Conservation (phyloP, 306 rosid genomes). For the Cyamopsis tetragonoloba region DNA sequence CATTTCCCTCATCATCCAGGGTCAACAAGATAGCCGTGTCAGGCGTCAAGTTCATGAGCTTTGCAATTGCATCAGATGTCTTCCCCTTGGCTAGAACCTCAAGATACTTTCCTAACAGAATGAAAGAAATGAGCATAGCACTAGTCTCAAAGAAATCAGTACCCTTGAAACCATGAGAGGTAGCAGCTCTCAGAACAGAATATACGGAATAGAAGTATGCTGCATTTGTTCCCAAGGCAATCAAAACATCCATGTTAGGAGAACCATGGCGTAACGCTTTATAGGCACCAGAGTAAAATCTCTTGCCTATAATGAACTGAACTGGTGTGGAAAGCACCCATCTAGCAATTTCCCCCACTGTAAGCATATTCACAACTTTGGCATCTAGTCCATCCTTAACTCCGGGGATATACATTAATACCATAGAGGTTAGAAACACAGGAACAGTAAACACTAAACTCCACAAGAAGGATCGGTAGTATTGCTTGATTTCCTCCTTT, state of each 20-base stretch:
- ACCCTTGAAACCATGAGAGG: constrained; percentile 46
- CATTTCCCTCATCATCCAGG: constrained; percentile 47
- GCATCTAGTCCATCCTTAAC: constrained; percentile 40
- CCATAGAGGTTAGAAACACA: constrained; percentile 71
- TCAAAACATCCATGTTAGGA: constrained; percentile 77
- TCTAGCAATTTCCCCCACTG: constrained; percentile 46
- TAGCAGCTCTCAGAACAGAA: constrained; percentile 45
- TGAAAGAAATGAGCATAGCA: constrained; percentile 69
- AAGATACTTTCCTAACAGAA: constrained; percentile 68
- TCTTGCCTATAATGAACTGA: constrained; percentile 60
- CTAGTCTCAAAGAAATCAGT: constrained; percentile 83
- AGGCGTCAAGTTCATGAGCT: constrained; percentile 70
- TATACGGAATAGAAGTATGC: constrained; percentile 78
- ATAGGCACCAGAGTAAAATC: constrained; percentile 64
- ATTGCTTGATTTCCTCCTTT: constrained; percentile 51
- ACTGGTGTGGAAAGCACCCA: constrained; percentile 74
- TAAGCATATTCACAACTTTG: constrained; percentile 56
- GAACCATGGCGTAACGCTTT: constrained; percentile 64
- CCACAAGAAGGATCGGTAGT: constrained; percentile 50
- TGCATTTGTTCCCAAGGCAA: constrained; percentile 77
- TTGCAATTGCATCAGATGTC: constrained; percentile 78
- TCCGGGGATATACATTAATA: constrained; percentile 65
- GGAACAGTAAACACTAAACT: constrained; percentile 60
- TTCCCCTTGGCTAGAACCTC: constrained; percentile 78
- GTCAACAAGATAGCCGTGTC: constrained; percentile 54